Conservation (phyloP, 768 basidiomycete species). For the Rhizopogon vulgaris region DNA sequence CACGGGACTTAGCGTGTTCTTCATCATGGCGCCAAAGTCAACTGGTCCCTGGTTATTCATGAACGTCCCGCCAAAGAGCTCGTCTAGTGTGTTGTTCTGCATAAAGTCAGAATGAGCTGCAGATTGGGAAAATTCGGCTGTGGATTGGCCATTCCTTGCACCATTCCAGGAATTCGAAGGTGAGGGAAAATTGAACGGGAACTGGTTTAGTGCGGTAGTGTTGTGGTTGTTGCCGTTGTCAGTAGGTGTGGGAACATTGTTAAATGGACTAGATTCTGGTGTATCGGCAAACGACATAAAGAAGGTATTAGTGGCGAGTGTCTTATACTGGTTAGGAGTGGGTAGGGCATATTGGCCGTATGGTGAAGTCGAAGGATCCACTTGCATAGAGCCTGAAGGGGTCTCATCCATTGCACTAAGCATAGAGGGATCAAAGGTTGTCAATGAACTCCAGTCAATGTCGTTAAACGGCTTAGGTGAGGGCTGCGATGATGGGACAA, state of each 20-base stretch:
- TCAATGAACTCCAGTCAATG: slow-evolving; percentile 60
- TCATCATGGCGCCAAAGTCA: slow-evolving; percentile 28
- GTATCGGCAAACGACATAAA: slow-evolving; percentile 76
- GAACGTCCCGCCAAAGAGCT: slow-evolving; percentile 38
- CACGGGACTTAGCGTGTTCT: slow-evolving; percentile 48
- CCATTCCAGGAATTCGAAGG: slow-evolving; percentile 23
- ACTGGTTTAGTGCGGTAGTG: slow-evolving; percentile 26
- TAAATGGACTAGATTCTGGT: slow-evolving; percentile 38
- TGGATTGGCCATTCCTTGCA: slow-evolving; percentile 23
- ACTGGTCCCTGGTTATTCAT: slow-evolving; percentile 24
- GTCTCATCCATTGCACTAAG: slow-evolving; percentile 62
- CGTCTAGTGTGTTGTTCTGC: slow-evolving; percentile 30
- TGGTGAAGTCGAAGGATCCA: slow-evolving; percentile 44
- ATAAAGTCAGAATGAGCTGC: slow-evolving; percentile 18
- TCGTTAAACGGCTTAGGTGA: slow-evolving; percentile 22
- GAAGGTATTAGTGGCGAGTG: slow-evolving; percentile 77
- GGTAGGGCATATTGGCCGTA: slow-evolving; percentile 46
- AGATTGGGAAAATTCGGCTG: slow-evolving; percentile 14
- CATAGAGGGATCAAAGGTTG: slow-evolving; percentile 63
- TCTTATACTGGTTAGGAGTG: slow-evolving; percentile 56
- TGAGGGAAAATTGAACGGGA: slow-evolving; percentile 41
- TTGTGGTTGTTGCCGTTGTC: slow-evolving; percentile 7
- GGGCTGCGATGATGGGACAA: slow-evolving; percentile 27
- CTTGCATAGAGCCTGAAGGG: slow-evolving; percentile 46
- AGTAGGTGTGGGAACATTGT: slow-evolving; percentile 5